Percentiles rank a stretch among this genome's conserved stretches.
Conservation (phyloP, 306 rosid genomes). For the Castanospermum australe region DNA sequence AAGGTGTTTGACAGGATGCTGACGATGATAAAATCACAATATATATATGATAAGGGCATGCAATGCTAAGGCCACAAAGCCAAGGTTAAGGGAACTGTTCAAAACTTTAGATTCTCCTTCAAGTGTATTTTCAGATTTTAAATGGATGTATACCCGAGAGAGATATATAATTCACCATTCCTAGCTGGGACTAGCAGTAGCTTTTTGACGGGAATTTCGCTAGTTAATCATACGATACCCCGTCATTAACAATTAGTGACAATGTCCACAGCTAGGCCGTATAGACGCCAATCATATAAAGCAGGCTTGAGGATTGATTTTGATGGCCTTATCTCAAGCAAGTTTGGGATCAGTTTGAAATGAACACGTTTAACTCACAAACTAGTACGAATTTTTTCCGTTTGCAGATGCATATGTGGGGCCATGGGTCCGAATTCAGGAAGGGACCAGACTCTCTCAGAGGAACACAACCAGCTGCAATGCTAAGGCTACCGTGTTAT, state of each 20-base stretch:
- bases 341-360: background rate
- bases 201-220: background rate
- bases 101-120: too few species aligned
- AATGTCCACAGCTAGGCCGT: background rate
- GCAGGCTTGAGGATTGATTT: background rate
- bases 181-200: background rate
- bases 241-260: background rate
- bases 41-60: background rate
- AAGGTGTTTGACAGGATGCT: background rate
- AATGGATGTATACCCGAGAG: background rate
- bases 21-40: background rate
- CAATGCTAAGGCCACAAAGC: background rate
- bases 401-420: constrained; percentile 99
- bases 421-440: constrained; percentile 85
- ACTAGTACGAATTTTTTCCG: background rate
- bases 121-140: background rate
- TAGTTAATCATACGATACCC: background rate
- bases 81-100: background rate
- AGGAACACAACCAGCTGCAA: constrained; percentile 95
- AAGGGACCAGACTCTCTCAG: constrained; percentile 83
- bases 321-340: background rate
- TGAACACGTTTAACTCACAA: background rate
- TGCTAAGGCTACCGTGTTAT: constrained; percentile 89
- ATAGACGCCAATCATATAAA: background rate
- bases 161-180: background rate